Percentiles rank a stretch among this genome's conserved stretches.
phyloP scores from a whole-genome alignment of 257 asterid genomes.

The Anisodus acutangulus region DNA sequence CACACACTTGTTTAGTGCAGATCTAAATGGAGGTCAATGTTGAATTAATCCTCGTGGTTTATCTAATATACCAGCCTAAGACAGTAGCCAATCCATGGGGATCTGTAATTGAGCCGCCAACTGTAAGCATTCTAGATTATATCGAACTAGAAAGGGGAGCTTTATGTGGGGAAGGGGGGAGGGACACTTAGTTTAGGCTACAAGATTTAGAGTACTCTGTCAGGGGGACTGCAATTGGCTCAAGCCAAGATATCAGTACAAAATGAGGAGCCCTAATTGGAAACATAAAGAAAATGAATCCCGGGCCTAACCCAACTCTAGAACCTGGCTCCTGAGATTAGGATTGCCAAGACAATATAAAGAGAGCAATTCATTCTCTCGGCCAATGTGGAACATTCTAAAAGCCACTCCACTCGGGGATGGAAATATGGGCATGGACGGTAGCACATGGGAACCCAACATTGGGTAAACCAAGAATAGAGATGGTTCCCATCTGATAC shows the following conservation, averaged over 20 bases:
- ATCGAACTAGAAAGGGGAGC: neutral
- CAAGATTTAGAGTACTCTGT: neutral
- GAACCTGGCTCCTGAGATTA: neutral
- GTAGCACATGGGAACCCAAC: neutral
- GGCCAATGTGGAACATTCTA: neutral
- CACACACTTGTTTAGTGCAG: neutral
- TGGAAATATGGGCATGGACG: neutral
- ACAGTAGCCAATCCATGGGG: too few species aligned
- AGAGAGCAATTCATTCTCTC: neutral
- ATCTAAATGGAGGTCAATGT: neutral
- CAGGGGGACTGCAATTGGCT: neutral
- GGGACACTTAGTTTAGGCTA: neutral
- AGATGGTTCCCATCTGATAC: neutral
- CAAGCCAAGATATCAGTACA: neutral
- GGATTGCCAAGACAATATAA: neutral
- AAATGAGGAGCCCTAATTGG: neutral
- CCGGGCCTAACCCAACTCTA: neutral
- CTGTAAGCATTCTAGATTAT: neutral
- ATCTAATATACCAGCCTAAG: too few species aligned
- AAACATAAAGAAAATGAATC: slow-evolving; percentile 13
- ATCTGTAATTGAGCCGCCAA: neutral
- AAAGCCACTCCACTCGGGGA: neutral
- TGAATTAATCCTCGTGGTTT: neutral
- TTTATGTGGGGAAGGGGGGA: too few species aligned
- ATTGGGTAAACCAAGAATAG: neutral